Percentiles rank a stretch among this genome's conserved stretches.
phyloP scores from a whole-genome alignment of 805 yeast species.

The Kazachstania viticola region DNA sequence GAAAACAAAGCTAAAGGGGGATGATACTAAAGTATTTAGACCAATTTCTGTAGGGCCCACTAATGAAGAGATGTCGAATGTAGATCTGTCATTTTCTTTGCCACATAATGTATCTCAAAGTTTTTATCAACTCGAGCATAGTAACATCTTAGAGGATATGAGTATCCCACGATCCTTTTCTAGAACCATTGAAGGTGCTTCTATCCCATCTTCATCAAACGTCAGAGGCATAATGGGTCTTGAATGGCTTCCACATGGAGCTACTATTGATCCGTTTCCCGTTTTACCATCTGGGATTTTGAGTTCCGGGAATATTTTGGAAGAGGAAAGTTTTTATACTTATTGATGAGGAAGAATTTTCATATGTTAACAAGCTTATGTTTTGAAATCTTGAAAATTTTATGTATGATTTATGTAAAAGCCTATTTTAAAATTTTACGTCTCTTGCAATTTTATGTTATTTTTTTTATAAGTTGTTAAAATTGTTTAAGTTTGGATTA shows the following conservation, averaged over 20 bases:
- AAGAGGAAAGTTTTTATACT: constrained; percentile 16
- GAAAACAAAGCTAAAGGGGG: too few species aligned
- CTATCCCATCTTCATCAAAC: not conserved
- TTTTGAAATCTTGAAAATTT: too few species aligned
- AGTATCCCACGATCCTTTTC: constrained; percentile 1
- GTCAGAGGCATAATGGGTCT: too few species aligned
- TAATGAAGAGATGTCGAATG: not conserved
- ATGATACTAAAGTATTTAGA: not conserved
- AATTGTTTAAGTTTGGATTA: too few species aligned
- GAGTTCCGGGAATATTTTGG: constrained; percentile 10
- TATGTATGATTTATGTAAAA: too few species aligned
- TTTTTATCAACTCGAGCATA: constrained; percentile 2
- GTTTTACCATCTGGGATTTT: constrained; percentile 11
- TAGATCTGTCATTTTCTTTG: constrained; percentile 3
- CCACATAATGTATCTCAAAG: constrained; percentile 1
- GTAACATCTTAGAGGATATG: constrained; percentile 1
- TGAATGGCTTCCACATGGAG: not conserved
- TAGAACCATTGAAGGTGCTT: constrained; percentile 1
- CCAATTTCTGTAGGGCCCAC: not conserved
- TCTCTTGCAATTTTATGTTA: too few species aligned
- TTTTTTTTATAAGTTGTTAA: too few species aligned
- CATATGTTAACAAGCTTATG: too few species aligned
- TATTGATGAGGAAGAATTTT: too few species aligned
- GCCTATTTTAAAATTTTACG: too few species aligned
- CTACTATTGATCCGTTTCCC: too few species aligned